A percentile compares a stretch with the other conserved stretches of the same genome.
phyloP scores from a whole-genome alignment of 2,329 filamentous ascomycete genomes.

The Epichloe glyceriae region DNA sequence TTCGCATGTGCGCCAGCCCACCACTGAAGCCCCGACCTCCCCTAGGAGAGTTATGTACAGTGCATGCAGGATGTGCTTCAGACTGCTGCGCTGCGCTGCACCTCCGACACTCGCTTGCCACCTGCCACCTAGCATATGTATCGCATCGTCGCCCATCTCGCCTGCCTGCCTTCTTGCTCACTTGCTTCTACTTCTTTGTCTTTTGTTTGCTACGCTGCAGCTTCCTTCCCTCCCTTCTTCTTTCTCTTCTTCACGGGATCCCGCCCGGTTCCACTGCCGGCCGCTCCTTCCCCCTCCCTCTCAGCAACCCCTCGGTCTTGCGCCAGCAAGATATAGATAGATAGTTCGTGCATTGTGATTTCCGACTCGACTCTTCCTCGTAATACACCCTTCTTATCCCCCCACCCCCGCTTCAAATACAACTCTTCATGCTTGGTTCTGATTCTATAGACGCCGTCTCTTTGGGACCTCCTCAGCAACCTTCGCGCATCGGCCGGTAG shows the following conservation, averaged over 20 bases:
- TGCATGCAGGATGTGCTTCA: neutral
- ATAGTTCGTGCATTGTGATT: neutral
- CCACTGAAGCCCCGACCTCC: neutral
- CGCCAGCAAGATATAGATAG: neutral
- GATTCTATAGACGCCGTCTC: neutral
- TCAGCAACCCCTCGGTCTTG: neutral
- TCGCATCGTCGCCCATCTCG: neutral
- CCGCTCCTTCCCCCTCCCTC: neutral
- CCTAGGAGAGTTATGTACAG: neutral
- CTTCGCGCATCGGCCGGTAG: constrained; percentile 9
- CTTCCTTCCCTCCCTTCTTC: neutral
- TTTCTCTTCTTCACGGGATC: neutral
- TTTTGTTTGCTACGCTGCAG: neutral
- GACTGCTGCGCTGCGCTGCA: neutral
- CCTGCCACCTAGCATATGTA: neutral
- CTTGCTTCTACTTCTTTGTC: neutral
- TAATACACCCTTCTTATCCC: neutral
- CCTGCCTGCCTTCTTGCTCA: neutral
- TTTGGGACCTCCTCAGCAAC: neutral
- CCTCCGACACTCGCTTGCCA: neutral
- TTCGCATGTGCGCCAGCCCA: neutral
- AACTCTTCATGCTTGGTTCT: neutral
- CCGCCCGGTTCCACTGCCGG: neutral
- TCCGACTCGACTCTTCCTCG: neutral
- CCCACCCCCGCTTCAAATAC: neutral